Conservation (phyloP, 192 early-diverging fungal species). For the Geosiphon pyriformis region DNA sequence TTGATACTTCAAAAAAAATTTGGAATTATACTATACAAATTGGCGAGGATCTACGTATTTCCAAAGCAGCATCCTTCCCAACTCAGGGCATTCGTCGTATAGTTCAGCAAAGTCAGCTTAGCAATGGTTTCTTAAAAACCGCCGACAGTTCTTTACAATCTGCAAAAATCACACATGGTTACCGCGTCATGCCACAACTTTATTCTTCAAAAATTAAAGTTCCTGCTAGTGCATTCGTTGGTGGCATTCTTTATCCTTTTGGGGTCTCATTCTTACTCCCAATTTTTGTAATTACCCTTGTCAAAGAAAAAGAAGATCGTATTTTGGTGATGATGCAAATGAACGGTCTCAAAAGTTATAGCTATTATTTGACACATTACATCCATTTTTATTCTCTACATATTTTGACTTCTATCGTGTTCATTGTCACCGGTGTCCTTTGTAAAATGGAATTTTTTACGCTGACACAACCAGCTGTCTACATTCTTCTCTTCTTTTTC, state of each 20-base stretch:
- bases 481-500: slow-evolving; percentile 53
- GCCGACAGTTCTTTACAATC: background rate
- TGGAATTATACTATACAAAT: slow-evolving; percentile 52
- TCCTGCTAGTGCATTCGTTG: slow-evolving; percentile 50
- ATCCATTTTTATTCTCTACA: slow-evolving; percentile 57
- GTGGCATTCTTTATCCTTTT: slow-evolving; percentile 64
- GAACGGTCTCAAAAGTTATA: slow-evolving; percentile 58
- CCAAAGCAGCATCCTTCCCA: slow-evolving; percentile 44
- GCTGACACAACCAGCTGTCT: slow-evolving; percentile 43
- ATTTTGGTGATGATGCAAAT: slow-evolving; percentile 71
- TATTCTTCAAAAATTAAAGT: slow-evolving; percentile 42
- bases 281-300: slow-evolving; percentile 63
- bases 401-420: slow-evolving; percentile 50
- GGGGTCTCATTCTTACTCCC: slow-evolving; percentile 67
- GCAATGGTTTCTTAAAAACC: slow-evolving; percentile 33
- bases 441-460: slow-evolving; percentile 60
- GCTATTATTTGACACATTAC: slow-evolving; percentile 63
- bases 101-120: slow-evolving; percentile 37
- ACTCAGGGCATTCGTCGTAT: slow-evolving; percentile 43
- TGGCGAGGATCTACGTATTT: slow-evolving; percentile 44
- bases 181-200: slow-evolving; percentile 55
- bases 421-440: slow-evolving; percentile 55
- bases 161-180: slow-evolving; percentile 55
- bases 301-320: slow-evolving; percentile 67
- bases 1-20: slow-evolving; percentile 38